Evolutionary conservation across 192 early-diverging fungal genomes (phyloP).

Genomic region (Borealophlyctis nickersoniae): DNA sequence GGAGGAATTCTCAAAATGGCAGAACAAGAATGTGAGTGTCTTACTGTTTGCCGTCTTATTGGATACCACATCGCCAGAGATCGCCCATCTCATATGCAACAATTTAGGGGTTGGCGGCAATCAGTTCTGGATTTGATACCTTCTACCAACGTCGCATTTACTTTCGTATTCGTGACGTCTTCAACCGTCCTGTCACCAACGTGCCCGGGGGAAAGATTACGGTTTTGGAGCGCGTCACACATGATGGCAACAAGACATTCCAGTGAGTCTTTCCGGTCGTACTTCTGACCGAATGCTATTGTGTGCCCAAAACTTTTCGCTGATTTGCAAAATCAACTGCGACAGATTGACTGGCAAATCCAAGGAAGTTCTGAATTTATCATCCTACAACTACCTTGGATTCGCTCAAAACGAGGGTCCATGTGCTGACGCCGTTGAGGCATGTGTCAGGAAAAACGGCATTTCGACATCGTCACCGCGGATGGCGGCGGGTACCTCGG

Average conservation of each 20-base stretch:
- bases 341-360: slow-evolving; percentile 72
- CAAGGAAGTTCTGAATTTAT: slow-evolving; percentile 83
- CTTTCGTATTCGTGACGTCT: slow-evolving; percentile 83
- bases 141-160: slow-evolving; percentile 92
- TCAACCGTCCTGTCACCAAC: slow-evolving; percentile 90
- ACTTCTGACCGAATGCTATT: no score
- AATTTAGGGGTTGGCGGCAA: slow-evolving; percentile 85
- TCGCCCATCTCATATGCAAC: no score
- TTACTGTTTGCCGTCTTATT: no score
- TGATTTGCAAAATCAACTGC: no score
- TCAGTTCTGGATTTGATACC: slow-evolving; percentile 95
- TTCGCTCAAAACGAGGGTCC: slow-evolving; percentile 92
- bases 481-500: slow-evolving; percentile 67
- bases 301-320: no score
- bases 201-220: slow-evolving; percentile 86
- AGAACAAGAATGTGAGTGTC: slow-evolving; percentile 35
- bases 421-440: slow-evolving; percentile 91
- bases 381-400: slow-evolving; percentile 97
- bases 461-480: slow-evolving; percentile 64
- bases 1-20: slow-evolving; percentile 68
- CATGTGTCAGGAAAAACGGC: slow-evolving; percentile 69
- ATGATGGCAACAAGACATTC: slow-evolving; percentile 82
- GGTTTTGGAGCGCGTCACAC: slow-evolving; percentile 80
- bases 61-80: no score
- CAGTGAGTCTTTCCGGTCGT: slow-evolving; percentile 34